Percentiles rank a stretch among this genome's conserved stretches.
Evolutionary conservation across 495 filamentous ascomycete species (phyloP).

Genomic region (Cudoniella acicularis): DNA sequence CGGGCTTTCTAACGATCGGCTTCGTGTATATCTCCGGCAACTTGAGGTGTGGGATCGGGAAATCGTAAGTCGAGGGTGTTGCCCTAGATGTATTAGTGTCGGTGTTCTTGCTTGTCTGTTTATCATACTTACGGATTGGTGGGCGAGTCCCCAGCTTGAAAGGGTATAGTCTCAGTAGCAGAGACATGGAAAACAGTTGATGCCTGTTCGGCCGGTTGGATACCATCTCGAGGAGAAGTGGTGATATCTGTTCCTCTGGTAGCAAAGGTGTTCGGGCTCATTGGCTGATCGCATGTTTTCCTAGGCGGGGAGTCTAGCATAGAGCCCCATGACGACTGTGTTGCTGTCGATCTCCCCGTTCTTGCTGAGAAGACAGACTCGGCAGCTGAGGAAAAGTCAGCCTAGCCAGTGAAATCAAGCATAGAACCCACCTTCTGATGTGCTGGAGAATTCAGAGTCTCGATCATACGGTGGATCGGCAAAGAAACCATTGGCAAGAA

Average conservation of each 20-base stretch:
- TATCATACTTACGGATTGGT: constrained; percentile 5
- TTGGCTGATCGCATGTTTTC: constrained; percentile 19
- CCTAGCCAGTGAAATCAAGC: not conserved
- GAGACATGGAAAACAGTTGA: constrained; percentile 36
- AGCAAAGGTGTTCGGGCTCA: constrained; percentile 36
- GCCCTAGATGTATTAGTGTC: not conserved
- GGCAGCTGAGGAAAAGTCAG: constrained; percentile 3
- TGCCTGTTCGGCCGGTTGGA: constrained; percentile 27
- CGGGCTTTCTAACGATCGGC: too few relatives aligned
- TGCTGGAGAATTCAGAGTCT: constrained; percentile 9
- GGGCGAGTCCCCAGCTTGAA: constrained; percentile 4
- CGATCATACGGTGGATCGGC: not conserved
- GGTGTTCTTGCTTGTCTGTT: not conserved
- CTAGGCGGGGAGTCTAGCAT: not conserved
- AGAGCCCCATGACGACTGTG: constrained; percentile 23
- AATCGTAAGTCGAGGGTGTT: not conserved
- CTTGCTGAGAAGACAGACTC: constrained; percentile 41
- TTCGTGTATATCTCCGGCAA: too few relatives aligned
- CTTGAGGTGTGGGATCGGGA: too few relatives aligned
- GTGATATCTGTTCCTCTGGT: constrained; percentile 34
- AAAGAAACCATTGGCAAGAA: not conserved
- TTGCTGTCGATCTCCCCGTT: constrained; percentile 33
- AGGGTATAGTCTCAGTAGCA: constrained; percentile 22
- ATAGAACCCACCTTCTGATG: constrained; percentile 17
- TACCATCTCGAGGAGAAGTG: constrained; percentile 27